Percentiles rank a stretch among this genome's conserved stretches.
Evolutionary conservation across 495 filamentous ascomycete species (phyloP).

Genomic region (Neurospora tetrasperma): DNA sequence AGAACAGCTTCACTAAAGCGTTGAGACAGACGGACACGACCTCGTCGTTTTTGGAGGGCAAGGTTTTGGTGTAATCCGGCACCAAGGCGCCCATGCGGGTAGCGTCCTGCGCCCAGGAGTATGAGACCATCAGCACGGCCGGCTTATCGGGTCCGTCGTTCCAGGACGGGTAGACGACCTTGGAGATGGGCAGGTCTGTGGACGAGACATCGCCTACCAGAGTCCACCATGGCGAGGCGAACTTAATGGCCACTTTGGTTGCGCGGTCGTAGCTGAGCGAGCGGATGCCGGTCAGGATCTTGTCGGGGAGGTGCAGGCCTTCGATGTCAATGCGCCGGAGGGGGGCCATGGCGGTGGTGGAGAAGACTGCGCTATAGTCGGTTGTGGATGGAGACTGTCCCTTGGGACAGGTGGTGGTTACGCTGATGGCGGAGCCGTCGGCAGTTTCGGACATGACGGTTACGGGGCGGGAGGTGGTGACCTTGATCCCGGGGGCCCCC

Average conservation of each 20-base stretch:
- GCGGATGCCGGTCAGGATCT: slow-evolving; percentile 19
- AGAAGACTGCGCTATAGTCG: slow-evolving; percentile 21
- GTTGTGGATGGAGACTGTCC: neutral
- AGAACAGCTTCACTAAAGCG: slow-evolving; percentile 7
- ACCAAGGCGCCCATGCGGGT: slow-evolving; percentile 27
- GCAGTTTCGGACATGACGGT: slow-evolving; percentile 6
- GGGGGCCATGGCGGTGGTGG: slow-evolving; percentile 20
- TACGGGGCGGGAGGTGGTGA: slow-evolving; percentile 14
- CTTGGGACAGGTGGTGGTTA: neutral
- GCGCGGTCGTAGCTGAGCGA: slow-evolving; percentile 21
- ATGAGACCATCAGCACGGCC: slow-evolving; percentile 31
- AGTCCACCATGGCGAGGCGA: slow-evolving; percentile 24
- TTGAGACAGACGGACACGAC: slow-evolving; percentile 5
- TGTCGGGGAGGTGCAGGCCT: slow-evolving; percentile 9
- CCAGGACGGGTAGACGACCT: slow-evolving; percentile 37
- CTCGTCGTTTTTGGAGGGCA: slow-evolving; percentile 14
- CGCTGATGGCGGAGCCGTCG: neutral
- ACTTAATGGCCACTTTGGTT: slow-evolving; percentile 26
- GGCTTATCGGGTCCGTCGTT: slow-evolving; percentile 19
- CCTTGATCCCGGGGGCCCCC: neutral
- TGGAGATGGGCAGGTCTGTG: slow-evolving; percentile 30
- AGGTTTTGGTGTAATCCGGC: slow-evolving; percentile 9
- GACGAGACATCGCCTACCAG: slow-evolving; percentile 21
- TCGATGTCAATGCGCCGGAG: slow-evolving; percentile 21
- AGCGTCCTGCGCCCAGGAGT: slow-evolving; percentile 36